Evolutionary conservation across 768 basidiomycete genomes (phyloP).

Genomic region (Boletus rubroflammeus): DNA sequence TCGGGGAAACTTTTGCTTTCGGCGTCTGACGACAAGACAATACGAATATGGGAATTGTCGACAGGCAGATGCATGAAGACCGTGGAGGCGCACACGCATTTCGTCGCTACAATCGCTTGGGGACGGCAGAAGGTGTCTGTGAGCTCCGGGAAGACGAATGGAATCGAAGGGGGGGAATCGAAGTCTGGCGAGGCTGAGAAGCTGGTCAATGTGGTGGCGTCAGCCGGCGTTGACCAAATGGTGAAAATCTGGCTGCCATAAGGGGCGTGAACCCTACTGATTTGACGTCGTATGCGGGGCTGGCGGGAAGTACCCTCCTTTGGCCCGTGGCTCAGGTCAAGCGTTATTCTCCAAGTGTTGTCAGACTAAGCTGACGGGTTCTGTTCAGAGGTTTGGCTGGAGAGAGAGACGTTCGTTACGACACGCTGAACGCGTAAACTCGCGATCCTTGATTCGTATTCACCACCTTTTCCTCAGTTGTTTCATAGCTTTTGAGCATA

Average conservation of each 20-base stretch:
- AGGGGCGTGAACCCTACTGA: conserved; percentile 12
- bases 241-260: conserved; percentile 64
- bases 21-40: conserved; percentile 88
- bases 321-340: conserved; percentile 18
- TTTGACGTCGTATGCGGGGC: conserved; percentile 4
- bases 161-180: conserved; percentile 31
- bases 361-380: conserved; percentile 7
- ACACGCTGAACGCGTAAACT: conserved; percentile 22
- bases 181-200: conserved; percentile 45
- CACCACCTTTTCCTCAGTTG: conserved; percentile 7
- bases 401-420: conserved; percentile 23
- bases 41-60: conserved; percentile 85
- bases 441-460: conserved; percentile 31
- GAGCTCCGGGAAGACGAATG: conserved; percentile 37
- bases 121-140: conserved; percentile 54
- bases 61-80: conserved; percentile 84
- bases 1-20: conserved; percentile 88
- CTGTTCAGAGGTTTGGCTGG: neutral
- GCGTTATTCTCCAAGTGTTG: neutral
- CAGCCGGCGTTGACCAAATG: conserved; percentile 65
- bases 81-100: conserved; percentile 83
- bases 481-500: conserved; percentile 29
- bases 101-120: conserved; percentile 81
- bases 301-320: conserved; percentile 15
- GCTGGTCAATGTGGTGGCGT: conserved; percentile 65